These are phyloP conservation scores for Petrea volubilis DNA, from an alignment of 257 asterid genomes.

Conservation along the genomic window DNA sequence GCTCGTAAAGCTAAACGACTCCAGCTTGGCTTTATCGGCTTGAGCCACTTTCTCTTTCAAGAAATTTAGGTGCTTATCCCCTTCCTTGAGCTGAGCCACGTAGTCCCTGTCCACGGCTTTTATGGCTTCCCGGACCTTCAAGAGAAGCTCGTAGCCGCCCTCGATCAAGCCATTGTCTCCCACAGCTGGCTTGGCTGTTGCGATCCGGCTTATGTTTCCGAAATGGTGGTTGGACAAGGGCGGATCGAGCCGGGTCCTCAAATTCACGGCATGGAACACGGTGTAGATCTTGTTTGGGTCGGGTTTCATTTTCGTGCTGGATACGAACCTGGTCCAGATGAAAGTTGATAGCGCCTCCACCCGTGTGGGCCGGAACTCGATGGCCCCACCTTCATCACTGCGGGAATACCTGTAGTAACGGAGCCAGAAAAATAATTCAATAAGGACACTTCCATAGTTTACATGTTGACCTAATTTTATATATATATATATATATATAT, in stretches of 20 bases:
- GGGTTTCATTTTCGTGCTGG: conserved; percentile 12
- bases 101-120: conserved; percentile 24
- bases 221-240: conserved; percentile 32
- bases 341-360: conserved; percentile 49
- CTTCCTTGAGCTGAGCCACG: conserved; percentile 20
- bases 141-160: conserved; percentile 15
- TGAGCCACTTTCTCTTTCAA: conserved; percentile 20
- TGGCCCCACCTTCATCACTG: not conserved
- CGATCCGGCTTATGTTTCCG: conserved; percentile 33
- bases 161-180: not conserved
- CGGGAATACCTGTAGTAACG: not conserved
- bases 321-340: conserved; percentile 41
- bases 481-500: too few relatives aligned
- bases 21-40: conserved; percentile 28
- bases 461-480: too few relatives aligned
- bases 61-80: conserved; percentile 28
- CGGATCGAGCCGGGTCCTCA: conserved; percentile 34
- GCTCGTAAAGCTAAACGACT: conserved; percentile 43
- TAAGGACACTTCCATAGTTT: too few relatives aligned
- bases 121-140: conserved; percentile 34
- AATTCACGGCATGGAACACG: conserved; percentile 44
- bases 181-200: conserved; percentile 25
- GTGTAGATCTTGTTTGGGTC: conserved; percentile 31
- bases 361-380: conserved; percentile 30
- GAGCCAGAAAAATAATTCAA: too few relatives aligned